Evolutionary conservation across 768 basidiomycete species (phyloP).

Genomic region (Pleurotus ostreatus): DNA sequence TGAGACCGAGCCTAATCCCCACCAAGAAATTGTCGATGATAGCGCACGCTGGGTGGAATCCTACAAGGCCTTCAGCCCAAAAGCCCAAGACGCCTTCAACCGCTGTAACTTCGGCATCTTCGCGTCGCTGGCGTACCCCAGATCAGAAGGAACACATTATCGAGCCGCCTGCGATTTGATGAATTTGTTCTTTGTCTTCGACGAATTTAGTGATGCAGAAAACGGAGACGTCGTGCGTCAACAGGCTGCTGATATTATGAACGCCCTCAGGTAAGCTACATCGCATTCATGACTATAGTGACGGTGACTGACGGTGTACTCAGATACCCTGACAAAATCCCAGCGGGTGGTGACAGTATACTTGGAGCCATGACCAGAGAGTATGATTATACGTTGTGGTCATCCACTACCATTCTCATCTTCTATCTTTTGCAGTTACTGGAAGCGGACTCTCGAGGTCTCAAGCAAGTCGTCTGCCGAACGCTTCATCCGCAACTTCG

Average conservation of each 20-base stretch:
- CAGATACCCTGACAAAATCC: conserved; percentile 23
- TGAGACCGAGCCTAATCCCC: conserved; percentile 5
- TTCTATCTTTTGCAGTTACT: conserved; percentile 23
- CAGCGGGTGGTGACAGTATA: conserved; percentile 31
- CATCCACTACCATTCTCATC: background rate
- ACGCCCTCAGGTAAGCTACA: conserved; percentile 28
- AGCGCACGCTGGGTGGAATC: conserved; percentile 26
- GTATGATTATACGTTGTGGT: conserved; percentile 23
- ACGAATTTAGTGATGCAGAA: conserved; percentile 45
- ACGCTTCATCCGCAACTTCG: conserved; percentile 34
- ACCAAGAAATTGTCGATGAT: background rate
- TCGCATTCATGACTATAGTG: too few species aligned
- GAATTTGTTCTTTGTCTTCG: conserved; percentile 46
- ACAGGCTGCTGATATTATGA: conserved; percentile 31
- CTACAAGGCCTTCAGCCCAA: conserved; percentile 30
- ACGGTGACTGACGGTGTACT: too few species aligned
- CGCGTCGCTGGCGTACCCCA: conserved; percentile 34
- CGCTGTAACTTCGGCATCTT: conserved; percentile 38
- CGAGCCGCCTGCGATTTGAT: conserved; percentile 45
- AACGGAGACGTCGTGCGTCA: conserved; percentile 23
- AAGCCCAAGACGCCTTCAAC: conserved; percentile 36
- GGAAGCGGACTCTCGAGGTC: conserved; percentile 23
- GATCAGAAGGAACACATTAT: conserved; percentile 15
- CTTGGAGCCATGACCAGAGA: conserved; percentile 35
- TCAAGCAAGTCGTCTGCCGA: conserved; percentile 18